These are phyloP conservation scores for Boletus barrowsii DNA, from an alignment of 768 basidiomycete species.

Conservation along the genomic window DNA sequence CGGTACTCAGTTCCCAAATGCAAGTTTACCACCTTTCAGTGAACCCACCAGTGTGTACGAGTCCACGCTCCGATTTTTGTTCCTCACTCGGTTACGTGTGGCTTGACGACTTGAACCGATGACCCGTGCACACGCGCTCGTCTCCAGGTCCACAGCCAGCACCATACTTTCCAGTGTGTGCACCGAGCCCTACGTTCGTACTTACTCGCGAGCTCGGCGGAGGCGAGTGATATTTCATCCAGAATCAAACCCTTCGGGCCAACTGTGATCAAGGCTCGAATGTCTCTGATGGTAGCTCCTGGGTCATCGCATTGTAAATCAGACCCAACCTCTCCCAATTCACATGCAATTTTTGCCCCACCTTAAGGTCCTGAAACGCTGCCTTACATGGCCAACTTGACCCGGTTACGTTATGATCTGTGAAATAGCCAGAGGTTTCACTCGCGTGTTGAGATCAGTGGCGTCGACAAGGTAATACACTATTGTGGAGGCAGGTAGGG, in stretches of 20 bases:
- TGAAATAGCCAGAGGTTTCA: not conserved
- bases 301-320: not conserved
- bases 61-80: not conserved
- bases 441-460: slow-evolving; percentile 8
- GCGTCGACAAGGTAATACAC: slow-evolving; percentile 8
- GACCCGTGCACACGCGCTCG: not conserved
- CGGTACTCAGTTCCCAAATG: slow-evolving; percentile 1
- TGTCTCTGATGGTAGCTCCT: not conserved
- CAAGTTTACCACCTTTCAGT: not conserved
- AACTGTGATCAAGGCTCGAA: not conserved
- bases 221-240: not conserved
- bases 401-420: slow-evolving; percentile 11
- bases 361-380: not conserved
- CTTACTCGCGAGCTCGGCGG: not conserved
- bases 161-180: not conserved
- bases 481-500: not conserved
- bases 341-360: not conserved
- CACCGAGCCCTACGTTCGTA: not conserved
- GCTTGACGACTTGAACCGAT: not conserved
- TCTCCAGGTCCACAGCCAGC: slow-evolving; percentile 7
- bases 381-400: not conserved
- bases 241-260: not conserved
- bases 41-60: not conserved
- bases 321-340: not conserved
- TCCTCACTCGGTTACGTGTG: slow-evolving; percentile 1